Evolutionary conservation across 768 basidiomycete species (phyloP).

Genomic region (Kwoniella shandongensis): DNA sequence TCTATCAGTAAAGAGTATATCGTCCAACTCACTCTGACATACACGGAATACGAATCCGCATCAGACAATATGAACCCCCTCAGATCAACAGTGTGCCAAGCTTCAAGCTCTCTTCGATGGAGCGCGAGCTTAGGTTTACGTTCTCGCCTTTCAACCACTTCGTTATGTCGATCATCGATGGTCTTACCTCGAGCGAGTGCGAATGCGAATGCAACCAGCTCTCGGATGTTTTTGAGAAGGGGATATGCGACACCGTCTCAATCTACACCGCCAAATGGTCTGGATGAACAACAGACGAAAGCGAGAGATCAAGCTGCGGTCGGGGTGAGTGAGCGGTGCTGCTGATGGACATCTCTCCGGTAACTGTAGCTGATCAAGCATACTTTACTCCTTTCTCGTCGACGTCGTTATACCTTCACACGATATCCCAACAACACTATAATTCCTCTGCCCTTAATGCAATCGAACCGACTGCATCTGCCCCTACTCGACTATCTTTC

Average conservation of each 20-base stretch:
- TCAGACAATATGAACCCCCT: constrained; percentile 12
- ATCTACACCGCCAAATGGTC: background rate
- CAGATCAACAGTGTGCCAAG: background rate
- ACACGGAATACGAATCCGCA: background rate
- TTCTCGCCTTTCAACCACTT: background rate
- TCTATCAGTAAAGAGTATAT: too few relatives aligned
- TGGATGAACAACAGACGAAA: constrained; percentile 13
- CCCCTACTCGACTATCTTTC: background rate
- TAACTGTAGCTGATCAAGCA: too few relatives aligned
- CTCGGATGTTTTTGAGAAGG: constrained; percentile 13
- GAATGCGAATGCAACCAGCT: too few relatives aligned
- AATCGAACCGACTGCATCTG: too few relatives aligned
- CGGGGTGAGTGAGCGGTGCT: constrained; percentile 29
- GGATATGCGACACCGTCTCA: constrained; percentile 12
- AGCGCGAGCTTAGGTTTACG: background rate
- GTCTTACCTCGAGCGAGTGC: too few relatives aligned
- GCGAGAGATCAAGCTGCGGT: constrained; percentile 40
- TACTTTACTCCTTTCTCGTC: background rate
- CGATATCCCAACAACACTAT: too few relatives aligned
- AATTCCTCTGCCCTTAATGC: too few relatives aligned
- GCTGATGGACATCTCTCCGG: too few relatives aligned
- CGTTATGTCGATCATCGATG: background rate
- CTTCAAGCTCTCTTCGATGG: constrained; percentile 8
- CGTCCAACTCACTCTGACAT: too few relatives aligned
- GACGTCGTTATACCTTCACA: too few relatives aligned